A percentile compares a stretch with the other conserved stretches of the same genome.
These are phyloP conservation scores for Aspergillus homomorphus DNA, from an alignment of 495 filamentous ascomycete genomes.

Conservation along the genomic window DNA sequence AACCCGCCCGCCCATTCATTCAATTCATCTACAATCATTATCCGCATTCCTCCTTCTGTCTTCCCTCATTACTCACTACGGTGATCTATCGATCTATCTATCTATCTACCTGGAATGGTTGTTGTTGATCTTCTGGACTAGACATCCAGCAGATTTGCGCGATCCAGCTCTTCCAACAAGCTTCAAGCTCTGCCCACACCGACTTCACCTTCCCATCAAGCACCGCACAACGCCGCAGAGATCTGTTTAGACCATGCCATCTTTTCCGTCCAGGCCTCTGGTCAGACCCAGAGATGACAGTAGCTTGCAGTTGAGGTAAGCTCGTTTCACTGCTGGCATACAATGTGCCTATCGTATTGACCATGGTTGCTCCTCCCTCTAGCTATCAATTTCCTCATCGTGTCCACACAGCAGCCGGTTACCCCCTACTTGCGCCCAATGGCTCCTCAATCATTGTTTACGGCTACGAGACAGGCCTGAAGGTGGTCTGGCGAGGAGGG, in stretches of 20 bases:
- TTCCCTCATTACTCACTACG: background rate
- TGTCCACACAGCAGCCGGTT: conserved; percentile 67
- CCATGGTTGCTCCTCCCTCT: conserved; percentile 1
- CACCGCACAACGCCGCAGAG: background rate
- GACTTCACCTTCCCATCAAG: background rate
- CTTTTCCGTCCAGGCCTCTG: conserved; percentile 39
- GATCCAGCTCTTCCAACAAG: background rate
- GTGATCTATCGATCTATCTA: background rate
- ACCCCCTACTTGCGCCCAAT: conserved; percentile 75
- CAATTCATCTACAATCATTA: too few relatives aligned
- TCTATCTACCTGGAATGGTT: background rate
- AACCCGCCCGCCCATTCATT: background rate
- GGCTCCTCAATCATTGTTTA: conserved; percentile 82
- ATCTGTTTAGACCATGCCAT: conserved; percentile 30
- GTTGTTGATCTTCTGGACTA: background rate
- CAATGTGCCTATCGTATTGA: conserved; percentile 1
- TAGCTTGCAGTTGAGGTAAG: conserved; percentile 53
- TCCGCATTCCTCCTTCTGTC: background rate
- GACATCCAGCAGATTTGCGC: background rate
- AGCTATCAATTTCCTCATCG: conserved; percentile 78
- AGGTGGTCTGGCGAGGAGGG: conserved; percentile 79
- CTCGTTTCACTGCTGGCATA: conserved; percentile 7
- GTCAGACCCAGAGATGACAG: conserved; percentile 37
- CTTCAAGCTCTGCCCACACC: background rate
- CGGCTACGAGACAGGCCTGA: conserved; percentile 74